These are phyloP conservation scores for Erodium moschatum DNA, from an alignment of 441 rosid species.

Conservation along the genomic window DNA sequence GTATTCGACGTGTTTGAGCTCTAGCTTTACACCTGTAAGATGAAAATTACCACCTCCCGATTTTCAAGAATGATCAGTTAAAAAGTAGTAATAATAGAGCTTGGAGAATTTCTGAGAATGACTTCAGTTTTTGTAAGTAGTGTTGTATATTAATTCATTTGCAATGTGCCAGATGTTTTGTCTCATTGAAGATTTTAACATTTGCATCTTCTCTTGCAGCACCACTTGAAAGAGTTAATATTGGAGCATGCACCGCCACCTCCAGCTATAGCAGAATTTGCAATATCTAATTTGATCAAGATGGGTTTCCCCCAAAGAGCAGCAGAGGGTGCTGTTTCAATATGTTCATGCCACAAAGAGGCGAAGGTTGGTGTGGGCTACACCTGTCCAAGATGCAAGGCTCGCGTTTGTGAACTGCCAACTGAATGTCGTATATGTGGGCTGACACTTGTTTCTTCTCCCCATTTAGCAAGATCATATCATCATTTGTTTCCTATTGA, in stretches of 20 bases:
- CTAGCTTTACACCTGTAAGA: too few species aligned
- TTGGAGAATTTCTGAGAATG: background rate
- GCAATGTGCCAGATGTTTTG: background rate
- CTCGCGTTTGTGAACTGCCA: slow-evolving; percentile 77
- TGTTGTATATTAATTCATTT: background rate
- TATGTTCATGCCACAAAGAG: slow-evolving; percentile 85
- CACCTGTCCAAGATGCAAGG: slow-evolving; percentile 89
- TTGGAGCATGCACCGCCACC: slow-evolving; percentile 96
- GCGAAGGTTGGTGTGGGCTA: slow-evolving; percentile 76
- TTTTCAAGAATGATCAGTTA: background rate
- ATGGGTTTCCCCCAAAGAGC: slow-evolving; percentile 96
- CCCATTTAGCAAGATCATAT: slow-evolving; percentile 89
- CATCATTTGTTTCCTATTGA: slow-evolving; percentile 88
- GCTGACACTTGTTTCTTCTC: slow-evolving; percentile 85
- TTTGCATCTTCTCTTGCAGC: slow-evolving; percentile 30
- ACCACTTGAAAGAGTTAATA: slow-evolving; percentile 66
- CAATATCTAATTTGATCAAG: slow-evolving; percentile 68
- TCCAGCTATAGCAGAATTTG: slow-evolving; percentile 92
- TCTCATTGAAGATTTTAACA: background rate
- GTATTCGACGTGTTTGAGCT: too few species aligned
- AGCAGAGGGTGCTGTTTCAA: slow-evolving; percentile 69
- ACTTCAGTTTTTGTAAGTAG: background rate
- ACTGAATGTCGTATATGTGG: slow-evolving; percentile 83
- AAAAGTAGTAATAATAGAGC: background rate
- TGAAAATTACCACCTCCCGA: too few species aligned